Conservation (phyloP, 768 basidiomycete species). For the Tremella yokohamensis region DNA sequence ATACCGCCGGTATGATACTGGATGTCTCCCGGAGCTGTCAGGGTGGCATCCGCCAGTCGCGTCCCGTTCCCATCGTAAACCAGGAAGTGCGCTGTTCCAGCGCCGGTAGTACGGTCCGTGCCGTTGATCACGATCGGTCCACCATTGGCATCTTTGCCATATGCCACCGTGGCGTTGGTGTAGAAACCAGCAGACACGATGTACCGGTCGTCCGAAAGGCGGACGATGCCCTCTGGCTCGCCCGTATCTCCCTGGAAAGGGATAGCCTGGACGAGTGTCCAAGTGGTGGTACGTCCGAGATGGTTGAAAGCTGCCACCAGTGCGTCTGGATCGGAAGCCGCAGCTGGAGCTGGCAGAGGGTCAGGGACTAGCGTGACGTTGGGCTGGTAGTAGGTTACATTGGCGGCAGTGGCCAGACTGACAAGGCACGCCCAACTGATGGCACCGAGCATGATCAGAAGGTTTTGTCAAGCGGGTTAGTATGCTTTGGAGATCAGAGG, state of each 20-base stretch:
- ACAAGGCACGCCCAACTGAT: too few species aligned
- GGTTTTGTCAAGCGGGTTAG: too few species aligned
- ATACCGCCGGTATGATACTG: too few species aligned
- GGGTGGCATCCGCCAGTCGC: constrained; percentile 15
- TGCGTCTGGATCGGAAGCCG: constrained; percentile 15
- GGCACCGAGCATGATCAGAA: too few species aligned
- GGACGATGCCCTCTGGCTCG: constrained; percentile 21
- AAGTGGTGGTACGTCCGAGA: constrained; percentile 19
- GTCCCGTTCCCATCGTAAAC: constrained; percentile 19
- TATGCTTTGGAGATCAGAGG: too few species aligned
- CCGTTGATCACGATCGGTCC: constrained; percentile 18
- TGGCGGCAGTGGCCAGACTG: too few species aligned
- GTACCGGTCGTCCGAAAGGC: constrained; percentile 17
- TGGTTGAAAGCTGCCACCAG: constrained; percentile 17
- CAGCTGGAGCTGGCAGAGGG: constrained; percentile 15
- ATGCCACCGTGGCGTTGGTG: constrained; percentile 9
- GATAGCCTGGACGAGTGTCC: constrained; percentile 15
- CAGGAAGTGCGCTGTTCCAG: constrained; percentile 17
- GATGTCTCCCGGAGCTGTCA: constrained; percentile 6
- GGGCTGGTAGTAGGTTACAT: background rate
- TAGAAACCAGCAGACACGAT: constrained; percentile 15
- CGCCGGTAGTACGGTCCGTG: constrained; percentile 16
- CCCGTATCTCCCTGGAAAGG: constrained; percentile 17
- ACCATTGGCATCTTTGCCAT: constrained; percentile 12
- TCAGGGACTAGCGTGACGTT: constrained; percentile 13